Base-by-base conservation (phyloP, 164 flowering plant species). In the Houttuynia cordata region DNA sequence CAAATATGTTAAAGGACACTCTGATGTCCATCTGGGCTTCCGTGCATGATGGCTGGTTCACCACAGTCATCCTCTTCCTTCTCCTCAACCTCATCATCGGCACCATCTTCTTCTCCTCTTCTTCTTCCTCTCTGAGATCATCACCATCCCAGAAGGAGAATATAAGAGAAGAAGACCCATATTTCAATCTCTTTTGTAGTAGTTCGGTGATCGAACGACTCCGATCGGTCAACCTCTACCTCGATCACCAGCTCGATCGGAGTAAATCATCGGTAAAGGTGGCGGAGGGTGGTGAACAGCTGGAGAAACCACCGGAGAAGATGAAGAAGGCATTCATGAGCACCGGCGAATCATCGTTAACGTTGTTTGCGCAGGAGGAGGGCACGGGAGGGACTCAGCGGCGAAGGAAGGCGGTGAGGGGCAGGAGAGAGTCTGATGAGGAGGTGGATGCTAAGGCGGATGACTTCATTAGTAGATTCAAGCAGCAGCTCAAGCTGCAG, bases 31-130 rank as follows among this genome's bases (percentile, higher is more conserved):
- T 74, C 53, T 70, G 73, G 77, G 64, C 71, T 22, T 64, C 71
- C 6, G 57, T 74, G 78, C n/a, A n/a, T n/a, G 50, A 61, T 56
- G 73, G 80, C 73, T n/a, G n/a, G n/a, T n/a, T n/a, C n/a, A n/a
- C n/a, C n/a, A n/a, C n/a, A n/a, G 61, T 83, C 9, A 68, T 77
- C 30, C 86, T 89, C 57, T 89, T 89, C 72, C 51, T 84, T 65
- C 51, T 85, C 63, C 56, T 87, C 60, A 87, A 85, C 72, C 61
- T 85, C 62, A 61, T 75, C 57, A 80, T 90, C 62, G 84, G 73
- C 47, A 75, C 88, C 59, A 79, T 90, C 30, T 67, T 67, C 54
- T 53, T 83, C 65, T 59, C 69, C 41, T 12, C 49, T 1, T 12
- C 49, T 17, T 7, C n/a, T n/a, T n/a, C n/a, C n/a, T n/a, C 39